Conservation (phyloP, 176 grass and related monocot genomes). For the Zea luxurians region DNA sequence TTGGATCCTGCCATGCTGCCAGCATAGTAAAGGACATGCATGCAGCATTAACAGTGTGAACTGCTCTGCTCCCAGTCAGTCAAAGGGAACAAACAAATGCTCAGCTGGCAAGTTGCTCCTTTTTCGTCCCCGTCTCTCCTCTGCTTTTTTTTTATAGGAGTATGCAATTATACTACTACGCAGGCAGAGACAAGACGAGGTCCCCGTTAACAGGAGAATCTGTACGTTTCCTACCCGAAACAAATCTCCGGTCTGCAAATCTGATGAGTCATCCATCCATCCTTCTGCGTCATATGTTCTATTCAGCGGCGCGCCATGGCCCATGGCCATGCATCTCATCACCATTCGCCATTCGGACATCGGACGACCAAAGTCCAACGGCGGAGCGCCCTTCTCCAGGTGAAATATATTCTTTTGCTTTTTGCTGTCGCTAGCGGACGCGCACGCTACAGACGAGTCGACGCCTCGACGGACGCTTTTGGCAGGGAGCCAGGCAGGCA, state of each 20-base stretch:
- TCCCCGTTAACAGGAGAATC: slow-evolving; percentile 5
- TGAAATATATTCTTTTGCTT: slow-evolving; percentile 44
- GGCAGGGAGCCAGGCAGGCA: not conserved
- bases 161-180: not conserved
- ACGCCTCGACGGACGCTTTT: not conserved
- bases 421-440: slow-evolving; percentile 16
- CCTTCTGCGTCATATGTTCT: not conserved
- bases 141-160: not conserved
- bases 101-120: not conserved
- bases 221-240: slow-evolving; percentile 13
- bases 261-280: not conserved
- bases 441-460: not conserved
- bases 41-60: not conserved
- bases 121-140: not conserved
- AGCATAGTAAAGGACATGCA: not conserved
- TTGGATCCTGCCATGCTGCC: slow-evolving; percentile 21
- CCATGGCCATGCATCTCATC: not conserved
- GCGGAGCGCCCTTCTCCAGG: slow-evolving; percentile 26
- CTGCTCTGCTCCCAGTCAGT: not conserved
- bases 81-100: slow-evolving; percentile 17
- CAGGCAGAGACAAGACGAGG: not conserved
- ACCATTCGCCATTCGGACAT: too few relatives aligned
- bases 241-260: not conserved
- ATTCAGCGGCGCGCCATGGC: not conserved
- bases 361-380: slow-evolving; percentile 15